Conservation (phyloP, 2,329 filamentous ascomycete genomes). For the Ophiostoma quercus region DNA sequence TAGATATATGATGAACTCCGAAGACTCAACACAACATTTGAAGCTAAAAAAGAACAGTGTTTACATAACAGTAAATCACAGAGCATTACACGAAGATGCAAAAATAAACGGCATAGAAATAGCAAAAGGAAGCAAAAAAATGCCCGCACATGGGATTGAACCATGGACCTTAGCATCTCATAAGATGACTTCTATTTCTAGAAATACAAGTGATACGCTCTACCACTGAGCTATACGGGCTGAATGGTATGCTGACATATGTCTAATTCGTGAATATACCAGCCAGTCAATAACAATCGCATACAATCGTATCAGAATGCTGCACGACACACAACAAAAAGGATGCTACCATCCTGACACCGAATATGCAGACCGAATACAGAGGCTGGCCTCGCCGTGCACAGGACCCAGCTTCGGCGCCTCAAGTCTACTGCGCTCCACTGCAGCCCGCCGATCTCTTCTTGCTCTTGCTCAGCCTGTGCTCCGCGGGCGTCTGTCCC, state of each 20-base stretch:
- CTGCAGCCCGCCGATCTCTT: neutral
- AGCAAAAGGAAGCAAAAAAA: neutral
- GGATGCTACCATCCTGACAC: neutral
- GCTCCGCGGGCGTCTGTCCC: neutral
- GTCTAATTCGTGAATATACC: neutral
- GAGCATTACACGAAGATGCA: neutral
- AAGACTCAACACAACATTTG: no score
- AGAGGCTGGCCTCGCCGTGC: conserved; percentile 9
- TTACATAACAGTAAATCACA: no score
- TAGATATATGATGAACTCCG: no score
- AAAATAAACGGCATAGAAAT: neutral
- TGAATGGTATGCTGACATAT: neutral
- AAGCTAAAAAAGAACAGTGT: no score
- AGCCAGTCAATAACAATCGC: neutral
- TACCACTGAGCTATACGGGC: conserved; percentile 24
- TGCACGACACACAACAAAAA: neutral
- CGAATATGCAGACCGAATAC: neutral
- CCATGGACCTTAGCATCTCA: conserved; percentile 12
- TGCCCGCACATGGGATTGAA: conserved; percentile 24
- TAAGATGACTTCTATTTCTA: conserved; percentile 14
- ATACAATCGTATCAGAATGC: neutral
- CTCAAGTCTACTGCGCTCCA: neutral
- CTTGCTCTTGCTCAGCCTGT: neutral
- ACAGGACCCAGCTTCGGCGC: conserved; percentile 12
- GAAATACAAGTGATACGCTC: conserved; percentile 25